These are phyloP conservation scores for Cadophora luteo-olivacea DNA, from an alignment of 2,329 filamentous ascomycete species.

Conservation along the genomic window DNA sequence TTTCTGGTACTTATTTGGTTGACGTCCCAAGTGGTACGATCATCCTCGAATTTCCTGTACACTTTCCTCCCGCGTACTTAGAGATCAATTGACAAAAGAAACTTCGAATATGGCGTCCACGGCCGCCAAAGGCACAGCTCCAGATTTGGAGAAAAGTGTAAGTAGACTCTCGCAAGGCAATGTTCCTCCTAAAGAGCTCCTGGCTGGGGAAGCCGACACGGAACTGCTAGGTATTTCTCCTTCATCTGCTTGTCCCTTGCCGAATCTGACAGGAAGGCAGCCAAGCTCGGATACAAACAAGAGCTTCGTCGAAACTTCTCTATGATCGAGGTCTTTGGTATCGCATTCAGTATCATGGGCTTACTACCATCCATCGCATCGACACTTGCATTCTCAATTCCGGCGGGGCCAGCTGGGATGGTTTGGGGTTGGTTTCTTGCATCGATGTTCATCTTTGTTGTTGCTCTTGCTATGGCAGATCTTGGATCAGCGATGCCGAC, in stretches of 20 bases:
- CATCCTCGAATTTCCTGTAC: background rate
- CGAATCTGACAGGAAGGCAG: slow-evolving; percentile 19
- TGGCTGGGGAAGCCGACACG: slow-evolving; percentile 43
- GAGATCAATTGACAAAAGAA: background rate
- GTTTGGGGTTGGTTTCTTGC: slow-evolving; percentile 69
- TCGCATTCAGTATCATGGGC: slow-evolving; percentile 66
- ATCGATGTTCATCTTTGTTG: slow-evolving; percentile 62
- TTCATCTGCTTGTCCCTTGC: background rate
- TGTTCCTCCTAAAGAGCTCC: slow-evolving; percentile 33
- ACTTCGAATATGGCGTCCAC: slow-evolving; percentile 21
- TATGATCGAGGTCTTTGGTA: slow-evolving; percentile 66
- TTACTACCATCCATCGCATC: slow-evolving; percentile 65
- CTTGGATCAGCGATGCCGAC: slow-evolving; percentile 63
- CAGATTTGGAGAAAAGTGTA: slow-evolving; percentile 37
- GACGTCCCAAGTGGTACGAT: background rate
- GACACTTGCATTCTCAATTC: slow-evolving; percentile 63
- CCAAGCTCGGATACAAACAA: slow-evolving; percentile 54
- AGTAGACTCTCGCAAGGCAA: slow-evolving; percentile 29
- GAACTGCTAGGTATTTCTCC: slow-evolving; percentile 42
- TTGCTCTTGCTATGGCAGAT: slow-evolving; percentile 64
- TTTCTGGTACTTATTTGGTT: slow-evolving; percentile 14
- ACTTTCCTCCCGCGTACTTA: background rate
- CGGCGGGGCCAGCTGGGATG: slow-evolving; percentile 65
- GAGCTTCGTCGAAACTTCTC: slow-evolving; percentile 67
- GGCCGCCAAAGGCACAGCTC: slow-evolving; percentile 15